Percentiles rank a stretch among this genome's conserved stretches.
These are phyloP conservation scores for Lepiota subincarnata DNA, from an alignment of 768 basidiomycete genomes.

Conservation along the genomic window DNA sequence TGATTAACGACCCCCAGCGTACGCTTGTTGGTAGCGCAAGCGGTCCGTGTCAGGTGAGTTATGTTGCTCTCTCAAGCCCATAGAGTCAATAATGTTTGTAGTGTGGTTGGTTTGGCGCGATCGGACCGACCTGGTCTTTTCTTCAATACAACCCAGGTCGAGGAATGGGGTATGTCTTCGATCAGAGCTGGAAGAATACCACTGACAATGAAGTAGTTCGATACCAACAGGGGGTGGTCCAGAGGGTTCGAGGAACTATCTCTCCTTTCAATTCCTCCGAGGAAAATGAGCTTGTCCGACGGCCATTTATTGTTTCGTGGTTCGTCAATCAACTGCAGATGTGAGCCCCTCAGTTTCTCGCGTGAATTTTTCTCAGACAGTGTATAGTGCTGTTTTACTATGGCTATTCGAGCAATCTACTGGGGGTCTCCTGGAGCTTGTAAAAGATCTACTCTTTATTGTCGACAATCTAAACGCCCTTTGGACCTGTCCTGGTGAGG, in stretches of 20 bases:
- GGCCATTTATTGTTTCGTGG: constrained; percentile 71
- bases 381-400: constrained; percentile 44
- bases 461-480: constrained; percentile 65
- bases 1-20: constrained; percentile 37
- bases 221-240: constrained; percentile 65
- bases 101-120: constrained; percentile 40
- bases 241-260: constrained; percentile 52
- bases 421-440: constrained; percentile 58
- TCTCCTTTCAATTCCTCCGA: constrained; percentile 46
- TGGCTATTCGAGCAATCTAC: constrained; percentile 62
- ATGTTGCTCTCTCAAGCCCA: constrained; percentile 15
- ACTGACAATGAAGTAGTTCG: constrained; percentile 39
- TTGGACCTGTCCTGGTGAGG: constrained; percentile 54
- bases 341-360: constrained; percentile 30
- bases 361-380: neutral
- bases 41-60: constrained; percentile 55
- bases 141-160: constrained; percentile 67
- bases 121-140: constrained; percentile 44
- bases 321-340: constrained; percentile 63
- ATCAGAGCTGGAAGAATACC: neutral
- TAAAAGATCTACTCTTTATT: constrained; percentile 56
- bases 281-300: constrained; percentile 55
- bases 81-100: constrained; percentile 3
- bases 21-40: constrained; percentile 60
- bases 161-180: constrained; percentile 69